Evolutionary conservation across 257 asterid species (phyloP).

Genomic region (Solanum dulcamara): DNA sequence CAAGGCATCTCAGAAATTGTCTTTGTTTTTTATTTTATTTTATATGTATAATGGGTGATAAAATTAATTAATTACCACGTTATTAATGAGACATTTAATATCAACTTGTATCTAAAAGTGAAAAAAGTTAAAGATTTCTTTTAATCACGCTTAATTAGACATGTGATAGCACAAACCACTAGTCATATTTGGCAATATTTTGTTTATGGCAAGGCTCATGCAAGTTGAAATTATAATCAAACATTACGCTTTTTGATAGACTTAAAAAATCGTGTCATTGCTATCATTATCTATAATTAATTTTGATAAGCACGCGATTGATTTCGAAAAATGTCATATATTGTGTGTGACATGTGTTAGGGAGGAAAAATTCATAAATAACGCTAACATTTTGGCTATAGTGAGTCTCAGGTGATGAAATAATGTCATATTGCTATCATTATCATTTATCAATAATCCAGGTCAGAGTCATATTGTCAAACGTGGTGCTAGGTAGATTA

Average conservation of each 20-base stretch:
- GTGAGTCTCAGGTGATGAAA: neutral
- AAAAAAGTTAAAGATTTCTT: neutral
- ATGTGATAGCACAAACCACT: constrained; percentile 3
- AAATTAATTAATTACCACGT: neutral
- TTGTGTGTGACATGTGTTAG: too few species aligned
- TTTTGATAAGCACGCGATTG: too few species aligned
- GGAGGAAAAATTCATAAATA: too few species aligned
- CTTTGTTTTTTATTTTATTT: constrained; percentile 2
- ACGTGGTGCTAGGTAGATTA: neutral
- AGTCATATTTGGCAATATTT: neutral
- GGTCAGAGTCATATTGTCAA: neutral
- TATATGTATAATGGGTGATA: neutral
- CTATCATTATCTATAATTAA: neutral
- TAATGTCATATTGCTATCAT: too few species aligned
- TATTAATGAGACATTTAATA: neutral
- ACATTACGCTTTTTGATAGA: fast-evolving
- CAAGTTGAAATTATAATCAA: neutral
- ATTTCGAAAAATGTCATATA: too few species aligned
- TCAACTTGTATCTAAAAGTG: constrained; percentile 7
- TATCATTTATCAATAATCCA: too few species aligned
- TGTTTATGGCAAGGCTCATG: neutral
- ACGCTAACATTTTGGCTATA: neutral
- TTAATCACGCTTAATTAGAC: constrained; percentile 4
- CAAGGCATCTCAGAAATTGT: constrained; percentile 38
- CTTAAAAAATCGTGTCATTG: neutral